Evolutionary conservation across 2,329 filamentous ascomycete genomes (phyloP).

Genomic region (Grosmannia clavigera): DNA sequence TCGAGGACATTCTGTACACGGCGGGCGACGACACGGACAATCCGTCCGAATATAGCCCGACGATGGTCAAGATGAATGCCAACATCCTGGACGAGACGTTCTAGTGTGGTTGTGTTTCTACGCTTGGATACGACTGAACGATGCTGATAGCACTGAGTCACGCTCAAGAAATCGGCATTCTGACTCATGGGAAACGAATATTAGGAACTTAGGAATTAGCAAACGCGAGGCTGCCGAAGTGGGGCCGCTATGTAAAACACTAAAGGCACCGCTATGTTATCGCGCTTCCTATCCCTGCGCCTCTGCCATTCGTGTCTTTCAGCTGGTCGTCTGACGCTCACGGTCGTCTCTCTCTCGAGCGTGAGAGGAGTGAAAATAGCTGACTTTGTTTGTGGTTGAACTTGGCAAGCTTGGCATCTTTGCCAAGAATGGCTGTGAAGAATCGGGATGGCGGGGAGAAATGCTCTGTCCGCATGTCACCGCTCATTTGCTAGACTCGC

Average conservation of each 20-base stretch:
- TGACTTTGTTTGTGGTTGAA: not conserved
- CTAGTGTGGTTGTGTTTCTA: conserved; percentile 16
- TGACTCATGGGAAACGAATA: not conserved
- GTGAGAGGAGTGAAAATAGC: no score
- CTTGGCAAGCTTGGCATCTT: no score
- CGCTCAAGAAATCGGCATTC: not conserved
- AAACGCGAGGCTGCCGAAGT: not conserved
- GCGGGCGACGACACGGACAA: conserved; percentile 53
- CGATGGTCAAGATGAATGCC: conserved; percentile 52
- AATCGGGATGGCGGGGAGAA: not conserved
- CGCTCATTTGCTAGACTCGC: conserved; percentile 4
- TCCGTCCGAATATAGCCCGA: conserved; percentile 48
- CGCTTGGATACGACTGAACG: not conserved
- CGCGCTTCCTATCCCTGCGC: not conserved
- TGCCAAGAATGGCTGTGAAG: no score
- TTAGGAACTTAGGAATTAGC: not conserved
- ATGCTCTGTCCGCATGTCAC: not conserved
- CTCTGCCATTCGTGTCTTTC: not conserved
- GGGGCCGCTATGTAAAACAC: not conserved
- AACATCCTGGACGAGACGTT: conserved; percentile 52
- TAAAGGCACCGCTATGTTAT: not conserved
- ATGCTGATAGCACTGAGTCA: not conserved
- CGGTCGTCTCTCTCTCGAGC: no score
- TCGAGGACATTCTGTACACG: conserved; percentile 66
- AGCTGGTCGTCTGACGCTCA: not conserved